phyloP scores from a whole-genome alignment of 2,329 filamentous ascomycete genomes.

The Calycina herbarum region DNA sequence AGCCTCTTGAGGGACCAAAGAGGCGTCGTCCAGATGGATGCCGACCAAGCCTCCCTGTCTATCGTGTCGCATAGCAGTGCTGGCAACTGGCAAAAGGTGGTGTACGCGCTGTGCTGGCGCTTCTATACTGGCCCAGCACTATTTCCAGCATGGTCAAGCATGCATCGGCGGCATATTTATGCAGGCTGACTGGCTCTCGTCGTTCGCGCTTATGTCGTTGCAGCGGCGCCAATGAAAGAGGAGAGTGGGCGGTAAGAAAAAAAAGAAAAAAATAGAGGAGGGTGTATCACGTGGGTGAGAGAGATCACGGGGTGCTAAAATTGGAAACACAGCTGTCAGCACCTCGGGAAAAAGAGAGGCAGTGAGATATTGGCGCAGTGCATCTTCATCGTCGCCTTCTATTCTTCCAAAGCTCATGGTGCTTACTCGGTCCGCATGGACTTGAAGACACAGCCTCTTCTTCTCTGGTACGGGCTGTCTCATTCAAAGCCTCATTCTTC shows the following conservation, averaged over 20 bases:
- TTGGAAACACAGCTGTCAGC: neutral
- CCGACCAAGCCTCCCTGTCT: neutral
- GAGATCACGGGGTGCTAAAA: neutral
- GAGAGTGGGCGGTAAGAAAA: conserved; percentile 2
- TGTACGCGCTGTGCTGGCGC: conserved; percentile 10
- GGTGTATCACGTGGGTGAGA: neutral
- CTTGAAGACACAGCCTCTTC: neutral
- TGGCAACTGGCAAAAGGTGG: conserved; percentile 2
- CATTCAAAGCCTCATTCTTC: neutral
- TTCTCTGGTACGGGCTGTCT: neutral
- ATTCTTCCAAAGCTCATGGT: neutral
- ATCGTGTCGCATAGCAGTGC: conserved; percentile 1
- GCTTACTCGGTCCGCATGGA: neutral
- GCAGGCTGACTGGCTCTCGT: conserved; percentile 17
- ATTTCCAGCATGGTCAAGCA: conserved; percentile 13
- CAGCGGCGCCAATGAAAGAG: conserved; percentile 1
- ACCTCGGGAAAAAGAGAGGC: neutral
- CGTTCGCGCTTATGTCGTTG: conserved; percentile 4
- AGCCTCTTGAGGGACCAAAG: conserved; percentile 9
- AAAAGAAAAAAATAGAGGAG: neutral
- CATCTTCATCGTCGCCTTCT: neutral
- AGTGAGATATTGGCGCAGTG: conserved; percentile 10
- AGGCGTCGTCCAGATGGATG: neutral
- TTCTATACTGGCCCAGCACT: conserved; percentile 11
- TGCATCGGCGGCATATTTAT: conserved; percentile 12